These are phyloP conservation scores for Rhodomyrtus psidioides DNA, from an alignment of 441 rosid genomes.

Conservation along the genomic window DNA sequence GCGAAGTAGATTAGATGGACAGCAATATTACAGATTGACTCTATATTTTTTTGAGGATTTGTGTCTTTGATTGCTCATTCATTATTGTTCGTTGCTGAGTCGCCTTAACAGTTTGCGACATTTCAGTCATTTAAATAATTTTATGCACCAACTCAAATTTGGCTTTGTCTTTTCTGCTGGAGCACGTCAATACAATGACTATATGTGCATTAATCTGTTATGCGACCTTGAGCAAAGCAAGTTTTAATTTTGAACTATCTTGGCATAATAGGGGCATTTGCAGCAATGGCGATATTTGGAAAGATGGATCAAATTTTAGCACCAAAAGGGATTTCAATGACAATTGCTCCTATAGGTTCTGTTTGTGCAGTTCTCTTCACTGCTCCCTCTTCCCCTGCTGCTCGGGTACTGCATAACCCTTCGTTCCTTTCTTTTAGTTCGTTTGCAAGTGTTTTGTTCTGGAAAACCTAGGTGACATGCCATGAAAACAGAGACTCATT, in stretches of 20 bases:
- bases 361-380: conserved; percentile 71
- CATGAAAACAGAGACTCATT: not conserved
- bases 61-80: not conserved
- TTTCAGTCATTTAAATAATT: not conserved
- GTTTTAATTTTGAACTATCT: not conserved
- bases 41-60: not conserved
- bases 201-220: not conserved
- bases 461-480: not conserved
- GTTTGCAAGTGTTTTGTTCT: not conserved
- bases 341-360: conserved; percentile 82
- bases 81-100: not conserved
- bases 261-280: conserved; percentile 60
- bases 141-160: not conserved
- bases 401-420: conserved; percentile 37
- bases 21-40: not conserved
- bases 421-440: not conserved
- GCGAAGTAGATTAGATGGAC: not conserved
- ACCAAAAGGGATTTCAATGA: conserved; percentile 60
- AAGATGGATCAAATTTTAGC: conserved; percentile 66
- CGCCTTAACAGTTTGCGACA: not conserved
- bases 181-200: not conserved
- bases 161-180: not conserved
- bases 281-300: conserved; percentile 82
- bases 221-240: too few species aligned
- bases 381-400: conserved; percentile 70